Evolutionary conservation across 495 filamentous ascomycete species (phyloP).

Genomic region (Neurospora sp.): DNA sequence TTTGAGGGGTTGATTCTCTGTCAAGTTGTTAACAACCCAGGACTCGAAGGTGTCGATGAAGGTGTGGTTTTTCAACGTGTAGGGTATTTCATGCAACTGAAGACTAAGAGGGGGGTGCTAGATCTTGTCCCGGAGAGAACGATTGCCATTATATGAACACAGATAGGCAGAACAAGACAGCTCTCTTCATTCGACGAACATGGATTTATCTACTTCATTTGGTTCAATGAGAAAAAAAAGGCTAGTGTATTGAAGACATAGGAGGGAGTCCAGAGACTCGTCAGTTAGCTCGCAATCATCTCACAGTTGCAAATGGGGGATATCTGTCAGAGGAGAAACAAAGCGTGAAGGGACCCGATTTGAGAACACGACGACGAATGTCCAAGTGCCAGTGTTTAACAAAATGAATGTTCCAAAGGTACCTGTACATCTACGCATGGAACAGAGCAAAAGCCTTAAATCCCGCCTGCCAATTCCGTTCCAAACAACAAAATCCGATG

Average conservation of each 20-base stretch:
- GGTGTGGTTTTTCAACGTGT: not conserved
- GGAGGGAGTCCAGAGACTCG: not conserved
- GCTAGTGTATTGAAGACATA: not conserved
- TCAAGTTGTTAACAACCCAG: not conserved
- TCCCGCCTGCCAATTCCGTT: too few species aligned
- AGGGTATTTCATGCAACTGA: rapidly evolving
- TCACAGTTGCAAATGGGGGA: not conserved
- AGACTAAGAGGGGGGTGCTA: not conserved
- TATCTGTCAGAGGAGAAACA: too few species aligned
- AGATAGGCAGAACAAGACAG: not conserved
- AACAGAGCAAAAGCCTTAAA: too few species aligned
- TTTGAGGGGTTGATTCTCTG: too few species aligned
- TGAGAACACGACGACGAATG: too few species aligned
- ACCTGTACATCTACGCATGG: too few species aligned
- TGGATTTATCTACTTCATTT: not conserved
- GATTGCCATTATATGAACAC: not conserved
- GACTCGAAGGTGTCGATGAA: not conserved
- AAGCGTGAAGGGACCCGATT: not conserved
- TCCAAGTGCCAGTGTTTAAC: too few species aligned
- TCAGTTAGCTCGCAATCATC: not conserved
- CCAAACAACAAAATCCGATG: too few species aligned
- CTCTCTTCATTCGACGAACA: not conserved
- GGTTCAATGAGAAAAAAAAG: not conserved
- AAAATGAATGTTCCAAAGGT: too few species aligned
- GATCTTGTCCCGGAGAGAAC: not conserved